Evolutionary conservation across 495 filamentous ascomycete genomes (phyloP), one percentile per base, ranked within the genome.

Genomic region (Margaritispora aquatica): DNA sequence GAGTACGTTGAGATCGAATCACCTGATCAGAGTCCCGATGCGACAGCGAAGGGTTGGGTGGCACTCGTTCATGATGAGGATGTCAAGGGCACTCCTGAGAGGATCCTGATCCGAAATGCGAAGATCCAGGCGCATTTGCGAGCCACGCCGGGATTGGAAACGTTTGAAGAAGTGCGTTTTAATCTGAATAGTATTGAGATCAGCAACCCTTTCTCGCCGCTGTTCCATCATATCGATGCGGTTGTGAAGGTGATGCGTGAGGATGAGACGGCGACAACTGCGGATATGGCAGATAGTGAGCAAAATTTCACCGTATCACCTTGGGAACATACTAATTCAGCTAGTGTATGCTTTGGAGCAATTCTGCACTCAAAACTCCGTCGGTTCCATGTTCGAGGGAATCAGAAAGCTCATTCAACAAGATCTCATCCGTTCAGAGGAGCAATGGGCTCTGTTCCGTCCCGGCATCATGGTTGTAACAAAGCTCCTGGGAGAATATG

Each of bases 181-280:
- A 54, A 54, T 36, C 51, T 54, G 19, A 54, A 54, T 54, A 54
- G 51, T 29, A 36, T 54, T 54, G 51, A 54, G 51, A 36, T 54
- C n/a, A 29, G 29, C 19, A 36, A 1, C 19, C 51, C 51, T 13
- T 54, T 54, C 20, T 54, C 51, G 13, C 51, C 51, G 5, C 21
- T 54, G 26, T 54, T 54, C 24, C 51, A 54, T 36, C 27, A 54
- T 21, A 54, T 54, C 11, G 51, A 54, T 7, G 51, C 4, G 29
- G 51, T 54, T 20, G 21, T 29, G 51, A 29, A 31, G 9, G 26
- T 2, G 19, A 21, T 54, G 23, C 19, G 27, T 36, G 51, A 24
- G 9, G 51, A 54, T 29, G 51, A 54, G 21, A 29, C 2, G 13
- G 51, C 29, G 9, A 54, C 51, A 4, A 24, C 8, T 21, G 19